These are phyloP conservation scores for Hyparrhenia diplandra DNA, from an alignment of 176 grass and related monocot genomes.

Conservation along the genomic window DNA sequence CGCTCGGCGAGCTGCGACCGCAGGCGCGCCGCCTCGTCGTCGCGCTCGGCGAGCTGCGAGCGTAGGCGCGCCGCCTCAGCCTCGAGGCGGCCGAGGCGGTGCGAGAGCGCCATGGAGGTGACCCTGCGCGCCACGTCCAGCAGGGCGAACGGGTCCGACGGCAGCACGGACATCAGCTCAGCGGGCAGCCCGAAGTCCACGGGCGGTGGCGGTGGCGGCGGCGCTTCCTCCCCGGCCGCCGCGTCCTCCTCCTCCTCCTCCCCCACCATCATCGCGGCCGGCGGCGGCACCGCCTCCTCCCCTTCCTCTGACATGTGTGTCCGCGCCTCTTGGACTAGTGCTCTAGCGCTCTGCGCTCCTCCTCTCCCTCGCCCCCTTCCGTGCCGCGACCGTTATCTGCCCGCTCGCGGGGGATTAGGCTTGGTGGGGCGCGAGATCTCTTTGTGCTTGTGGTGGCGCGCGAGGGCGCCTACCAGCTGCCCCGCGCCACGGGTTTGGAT, in stretches of 20 bases:
- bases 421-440: neutral
- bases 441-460: constrained; percentile 25
- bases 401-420: neutral
- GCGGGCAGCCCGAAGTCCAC: constrained; percentile 57
- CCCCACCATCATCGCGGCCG: neutral
- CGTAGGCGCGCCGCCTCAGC: constrained; percentile 50
- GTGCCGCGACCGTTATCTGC: constrained; percentile 13
- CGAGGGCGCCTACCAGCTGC: neutral
- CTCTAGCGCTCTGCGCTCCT: neutral
- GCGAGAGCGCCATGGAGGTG: constrained; percentile 82
- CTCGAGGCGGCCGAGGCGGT: constrained; percentile 63
- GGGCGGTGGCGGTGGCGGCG: neutral
- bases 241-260: neutral
- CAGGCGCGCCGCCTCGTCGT: constrained; percentile 51
- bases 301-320: constrained; percentile 8
- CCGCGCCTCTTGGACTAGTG: neutral
- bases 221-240: neutral
- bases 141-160: constrained; percentile 81
- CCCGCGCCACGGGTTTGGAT: constrained; percentile 18
- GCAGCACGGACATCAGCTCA: constrained; percentile 62
- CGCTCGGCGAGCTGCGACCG: constrained; percentile 51
- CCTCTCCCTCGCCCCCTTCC: neutral
- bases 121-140: constrained; percentile 94
- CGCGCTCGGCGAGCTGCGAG: constrained; percentile 52
- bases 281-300: neutral